A percentile compares a stretch with the other conserved stretches of the same genome.
These are phyloP conservation scores for Dothistroma septosporum DNA, from an alignment of 2,329 filamentous ascomycete genomes.

Conservation along the genomic window DNA sequence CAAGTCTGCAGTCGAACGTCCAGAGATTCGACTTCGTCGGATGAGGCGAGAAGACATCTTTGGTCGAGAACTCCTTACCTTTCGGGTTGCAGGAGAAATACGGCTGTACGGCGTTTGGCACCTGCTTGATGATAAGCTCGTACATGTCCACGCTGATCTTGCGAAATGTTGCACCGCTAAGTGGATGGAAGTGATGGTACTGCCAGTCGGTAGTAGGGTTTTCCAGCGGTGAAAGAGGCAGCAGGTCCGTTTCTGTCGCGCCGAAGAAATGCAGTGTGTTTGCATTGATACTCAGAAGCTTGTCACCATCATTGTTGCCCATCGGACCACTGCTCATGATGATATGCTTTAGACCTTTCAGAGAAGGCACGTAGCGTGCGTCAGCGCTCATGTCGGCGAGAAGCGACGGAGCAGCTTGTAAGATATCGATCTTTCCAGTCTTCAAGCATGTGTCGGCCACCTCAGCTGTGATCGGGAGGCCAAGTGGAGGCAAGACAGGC, in stretches of 20 bases:
- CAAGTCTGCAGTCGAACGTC: slow-evolving; percentile 6
- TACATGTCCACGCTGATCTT: background rate
- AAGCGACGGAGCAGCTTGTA: slow-evolving; percentile 7
- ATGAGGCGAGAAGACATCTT: slow-evolving; percentile 8
- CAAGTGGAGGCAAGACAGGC: background rate
- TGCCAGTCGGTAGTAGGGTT: slow-evolving; percentile 2
- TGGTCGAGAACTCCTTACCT: background rate
- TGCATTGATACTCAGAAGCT: slow-evolving; percentile 2
- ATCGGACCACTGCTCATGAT: slow-evolving; percentile 8
- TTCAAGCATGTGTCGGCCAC: slow-evolving; percentile 3
- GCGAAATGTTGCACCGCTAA: slow-evolving; percentile 1
- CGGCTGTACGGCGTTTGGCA: background rate
- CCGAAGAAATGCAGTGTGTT: slow-evolving; percentile 6
- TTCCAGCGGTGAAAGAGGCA: slow-evolving; percentile 3
- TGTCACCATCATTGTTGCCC: background rate
- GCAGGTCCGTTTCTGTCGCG: slow-evolving; percentile 2
- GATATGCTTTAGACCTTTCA: background rate
- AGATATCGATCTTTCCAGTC: background rate
- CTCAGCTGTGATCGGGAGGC: slow-evolving; percentile 5
- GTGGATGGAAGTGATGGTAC: slow-evolving; percentile 8
- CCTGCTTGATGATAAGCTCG: slow-evolving; percentile 4
- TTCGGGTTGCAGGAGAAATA: background rate
- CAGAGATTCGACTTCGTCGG: slow-evolving; percentile 1
- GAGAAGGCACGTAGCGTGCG: background rate
- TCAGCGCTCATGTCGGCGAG: background rate